A percentile compares a stretch with the other conserved stretches of the same genome.
phyloP scores from a whole-genome alignment of 352 stramenopile species.

The Detonula confervacea region DNA sequence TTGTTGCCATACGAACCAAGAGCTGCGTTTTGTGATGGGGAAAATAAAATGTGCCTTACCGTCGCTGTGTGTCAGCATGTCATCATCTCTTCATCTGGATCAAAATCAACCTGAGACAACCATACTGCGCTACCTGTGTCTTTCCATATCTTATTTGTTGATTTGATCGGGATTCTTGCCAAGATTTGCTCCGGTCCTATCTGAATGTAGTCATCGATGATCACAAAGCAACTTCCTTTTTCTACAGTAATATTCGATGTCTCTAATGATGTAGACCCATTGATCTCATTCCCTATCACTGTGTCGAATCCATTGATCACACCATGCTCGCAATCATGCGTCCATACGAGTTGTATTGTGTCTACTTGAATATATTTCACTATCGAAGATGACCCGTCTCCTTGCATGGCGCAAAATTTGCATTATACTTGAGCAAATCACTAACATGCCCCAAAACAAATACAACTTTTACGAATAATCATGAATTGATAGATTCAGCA shows the following conservation, averaged over 20 bases:
- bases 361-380: conserved; percentile 53
- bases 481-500: neutral
- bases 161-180: conserved; percentile 49
- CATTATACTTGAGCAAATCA: too few relatives aligned
- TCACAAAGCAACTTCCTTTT: conserved; percentile 34
- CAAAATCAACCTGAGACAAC: conserved; percentile 1
- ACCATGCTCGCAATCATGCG: conserved; percentile 82
- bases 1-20: neutral
- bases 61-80: neutral
- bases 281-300: too few relatives aligned
- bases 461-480: too few relatives aligned
- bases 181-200: conserved; percentile 72
- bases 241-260: conserved; percentile 33
- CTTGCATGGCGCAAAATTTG: too few relatives aligned
- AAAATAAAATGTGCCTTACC: neutral
- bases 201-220: conserved; percentile 36
- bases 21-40: too few relatives aligned
- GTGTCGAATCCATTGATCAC: conserved; percentile 67
- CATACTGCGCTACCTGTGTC: too few relatives aligned
- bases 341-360: conserved; percentile 78
- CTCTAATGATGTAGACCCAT: too few relatives aligned
- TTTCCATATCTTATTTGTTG: conserved; percentile 10
- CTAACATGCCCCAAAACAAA: too few relatives aligned
- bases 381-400: conserved; percentile 43
- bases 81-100: conserved; percentile 28